These are phyloP conservation scores for Fusarium sp. DNA, from an alignment of 2,329 filamentous ascomycete species.

Conservation along the genomic window DNA sequence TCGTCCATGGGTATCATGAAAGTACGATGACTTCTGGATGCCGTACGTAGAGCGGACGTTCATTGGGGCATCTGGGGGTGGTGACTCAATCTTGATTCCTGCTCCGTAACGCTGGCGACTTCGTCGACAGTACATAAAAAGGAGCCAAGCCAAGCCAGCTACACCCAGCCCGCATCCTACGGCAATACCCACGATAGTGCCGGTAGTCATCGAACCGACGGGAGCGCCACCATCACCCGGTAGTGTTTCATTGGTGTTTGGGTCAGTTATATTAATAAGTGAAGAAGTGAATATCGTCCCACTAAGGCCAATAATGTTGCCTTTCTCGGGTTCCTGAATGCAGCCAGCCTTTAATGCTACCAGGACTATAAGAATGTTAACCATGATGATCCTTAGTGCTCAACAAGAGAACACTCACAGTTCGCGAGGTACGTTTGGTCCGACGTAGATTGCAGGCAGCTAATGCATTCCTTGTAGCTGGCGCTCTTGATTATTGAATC, in stretches of 20 bases:
- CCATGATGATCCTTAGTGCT: too few species aligned
- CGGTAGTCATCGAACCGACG: conserved; percentile 51
- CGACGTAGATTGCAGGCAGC: conserved; percentile 54
- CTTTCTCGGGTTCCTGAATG: conserved; percentile 53
- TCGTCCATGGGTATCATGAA: neutral
- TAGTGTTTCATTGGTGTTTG: conserved; percentile 40
- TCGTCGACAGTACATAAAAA: conserved; percentile 59
- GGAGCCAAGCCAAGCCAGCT: conserved; percentile 53
- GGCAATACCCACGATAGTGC: conserved; percentile 64
- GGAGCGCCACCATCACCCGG: conserved; percentile 39
- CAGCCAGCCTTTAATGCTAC: conserved; percentile 59
- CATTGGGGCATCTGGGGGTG: conserved; percentile 15
- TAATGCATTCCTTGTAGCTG: conserved; percentile 50
- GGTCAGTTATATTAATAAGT: conserved; percentile 53
- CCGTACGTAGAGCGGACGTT: conserved; percentile 1
- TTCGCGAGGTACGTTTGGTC: conserved; percentile 58
- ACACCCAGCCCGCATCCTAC: conserved; percentile 57
- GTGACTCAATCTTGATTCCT: conserved; percentile 26
- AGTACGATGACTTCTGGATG: conserved; percentile 16
- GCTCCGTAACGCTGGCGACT: neutral
- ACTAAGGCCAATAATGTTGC: conserved; percentile 52
- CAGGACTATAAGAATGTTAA: conserved; percentile 50
- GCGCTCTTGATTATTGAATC: conserved; percentile 45
- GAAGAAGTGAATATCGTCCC: conserved; percentile 53
- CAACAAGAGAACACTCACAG: conserved; percentile 46